Evolutionary conservation across 2,329 filamentous ascomycete genomes (phyloP), one percentile per base, ranked within the genome.

Genomic region (Fusarium lyarnte): DNA sequence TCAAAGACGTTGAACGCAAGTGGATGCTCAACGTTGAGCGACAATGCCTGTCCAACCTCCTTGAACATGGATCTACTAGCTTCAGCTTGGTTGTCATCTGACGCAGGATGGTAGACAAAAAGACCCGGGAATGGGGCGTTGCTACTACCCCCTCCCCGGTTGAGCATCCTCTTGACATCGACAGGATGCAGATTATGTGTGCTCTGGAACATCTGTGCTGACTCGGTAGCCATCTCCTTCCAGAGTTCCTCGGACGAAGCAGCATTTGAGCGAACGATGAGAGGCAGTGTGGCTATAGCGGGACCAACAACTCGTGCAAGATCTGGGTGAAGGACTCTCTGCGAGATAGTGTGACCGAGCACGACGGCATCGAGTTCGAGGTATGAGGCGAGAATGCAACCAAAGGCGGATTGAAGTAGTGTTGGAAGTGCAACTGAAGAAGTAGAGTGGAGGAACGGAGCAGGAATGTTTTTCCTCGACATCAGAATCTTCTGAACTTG

Each of bases 131-230:
- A 72, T 0, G 69, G 69, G 2, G 68, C 47, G 4, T 54, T 63
- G 29, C 42, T 58, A 1, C 43, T 47, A 2, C 25, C 39, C 1
- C 25, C 55, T 12, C 57, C 47, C 6, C 45, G 38, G 4, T 71
- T 72, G 8, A 71, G 57, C 35, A 72, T 71, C 13, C 52, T 71
- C 39, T 71, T 71, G 10, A 72, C 25, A 27, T 71, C 68, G 0
- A 71, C 69, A 0, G 69, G 69, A 12, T 71, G 69, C 3, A 71
- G 31, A 4, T 41, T 58, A 7, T 71, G 57, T 0, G 69, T 43
- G 7, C 36, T 49, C 13, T 66, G 45, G 10, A 66, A 66, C 6
- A 66, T 16, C 5, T 58, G 17, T 13, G 63, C 19, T 7, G 61
- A 66, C 6, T 72, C 63, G 5, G 25, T 2, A 1, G 33, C 21